Base-by-base conservation (phyloP, 352 stramenopile genomes). In the Poterioochromonas sp. region DNA sequence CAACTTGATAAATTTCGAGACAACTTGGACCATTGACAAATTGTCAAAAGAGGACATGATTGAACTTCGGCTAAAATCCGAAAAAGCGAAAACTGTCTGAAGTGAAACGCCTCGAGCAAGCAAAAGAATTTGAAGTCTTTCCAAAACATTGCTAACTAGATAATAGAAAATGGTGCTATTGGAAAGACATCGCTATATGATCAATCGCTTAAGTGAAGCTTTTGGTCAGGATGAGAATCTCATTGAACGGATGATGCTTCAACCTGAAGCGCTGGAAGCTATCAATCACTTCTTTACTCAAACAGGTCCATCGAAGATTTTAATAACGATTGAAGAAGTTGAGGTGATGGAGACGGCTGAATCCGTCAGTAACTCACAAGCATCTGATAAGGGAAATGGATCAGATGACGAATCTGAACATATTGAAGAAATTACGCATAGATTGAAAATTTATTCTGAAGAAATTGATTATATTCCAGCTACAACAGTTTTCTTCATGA, bases 401-500 rank as follows among this genome's bases (percentile, higher is more conserved):
- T 43, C 2, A n/a, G 34, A 71, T 12, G 58, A 68, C 12, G 43
- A 76, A 65, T 12, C n/a, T 5, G 32, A 39, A 39, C n/a, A 8
- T 76, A 29, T 65, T 76, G 35, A 71, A 60, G 12, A 15, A 26
- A 5, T 65, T 11, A 54, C 43, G 60, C 65, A 76, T 76, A 12
- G 26, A 37, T 32, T 65, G 11, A 5, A 29, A 8, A 43, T 69
- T 15, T 68, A 40, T 60, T 43, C 47, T 73, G n/a, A 80, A 64
- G 32, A 64, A 11, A 58, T 76, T 51, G 44, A 77, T 64, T 34
- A 78, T 80, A 51, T 51, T 41, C 29, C 76, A 40, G 12, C 22
- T 1, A 62, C 44, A 20, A 80, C 71, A 40, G 80, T 83, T 22
- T 84, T 82, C 47, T 84, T 84, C 53, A 82, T 84, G 76, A 83